Conservation (phyloP, 176 grass and related monocot genomes). For the Aegilops sharonensis region DNA sequence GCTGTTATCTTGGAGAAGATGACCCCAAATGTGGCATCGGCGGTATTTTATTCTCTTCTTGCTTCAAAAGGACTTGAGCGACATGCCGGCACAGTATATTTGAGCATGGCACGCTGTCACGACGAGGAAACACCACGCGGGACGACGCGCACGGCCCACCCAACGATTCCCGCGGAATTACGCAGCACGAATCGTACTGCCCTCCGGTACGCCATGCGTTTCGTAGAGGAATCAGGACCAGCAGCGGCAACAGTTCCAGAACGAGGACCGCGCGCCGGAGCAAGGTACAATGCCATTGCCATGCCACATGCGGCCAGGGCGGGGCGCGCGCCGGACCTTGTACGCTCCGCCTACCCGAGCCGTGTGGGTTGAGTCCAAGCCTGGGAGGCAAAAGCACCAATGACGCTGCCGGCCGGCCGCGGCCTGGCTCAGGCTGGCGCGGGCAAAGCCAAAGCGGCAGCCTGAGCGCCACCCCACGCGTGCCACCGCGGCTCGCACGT, state of each 20-base stretch:
- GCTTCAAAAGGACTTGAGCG: too few relatives aligned
- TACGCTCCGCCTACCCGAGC: background rate
- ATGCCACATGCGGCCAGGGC: background rate
- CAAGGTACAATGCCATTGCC: background rate
- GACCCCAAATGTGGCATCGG: too few relatives aligned
- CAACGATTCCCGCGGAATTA: background rate
- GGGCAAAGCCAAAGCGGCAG: background rate
- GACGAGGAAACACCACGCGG: background rate
- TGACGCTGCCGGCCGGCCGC: background rate
- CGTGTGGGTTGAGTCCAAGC: background rate
- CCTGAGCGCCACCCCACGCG: background rate
- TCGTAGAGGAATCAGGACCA: background rate
- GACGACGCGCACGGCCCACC: too few relatives aligned
- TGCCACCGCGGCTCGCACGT: conserved; percentile 29
- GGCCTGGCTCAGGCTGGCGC: conserved; percentile 6
- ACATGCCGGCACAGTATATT: too few relatives aligned
- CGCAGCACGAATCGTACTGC: too few relatives aligned
- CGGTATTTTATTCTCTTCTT: too few relatives aligned
- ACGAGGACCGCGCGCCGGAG: background rate
- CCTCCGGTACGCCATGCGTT: background rate
- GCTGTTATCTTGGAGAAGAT: too few relatives aligned
- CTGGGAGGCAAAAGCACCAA: background rate
- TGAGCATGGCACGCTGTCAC: background rate
- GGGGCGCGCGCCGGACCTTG: background rate
- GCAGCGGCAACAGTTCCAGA: background rate